Base-by-base conservation (phyloP, 768 basidiomycete genomes). In the Kwoniella heveanensis region DNA sequence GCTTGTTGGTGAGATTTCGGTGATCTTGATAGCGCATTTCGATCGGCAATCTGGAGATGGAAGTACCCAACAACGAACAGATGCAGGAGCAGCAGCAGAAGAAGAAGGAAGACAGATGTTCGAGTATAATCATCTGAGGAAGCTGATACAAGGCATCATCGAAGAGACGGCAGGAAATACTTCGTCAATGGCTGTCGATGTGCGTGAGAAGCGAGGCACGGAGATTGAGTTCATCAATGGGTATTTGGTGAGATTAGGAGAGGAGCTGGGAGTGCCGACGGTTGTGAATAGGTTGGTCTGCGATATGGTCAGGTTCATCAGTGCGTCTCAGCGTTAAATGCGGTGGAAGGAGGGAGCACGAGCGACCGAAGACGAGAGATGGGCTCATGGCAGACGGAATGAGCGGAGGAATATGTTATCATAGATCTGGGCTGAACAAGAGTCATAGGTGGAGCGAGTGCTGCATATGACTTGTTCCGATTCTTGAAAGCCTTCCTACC, bases 221-320 rank as follows among this genome's bases (percentile, higher is more conserved):
- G 93, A 97, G 81, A 84, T 97, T 24, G 85, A 88, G 19, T 90
- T 82, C 71, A 82, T 96, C 71, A 92, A 90, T 64, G 93, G 94
- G 4, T 91, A 92, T 77, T 78, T 98, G 53, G 74, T 87, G 27
- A 80, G 81, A 8, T 80, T 92, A 8, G 94, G 89, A 25, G 69
- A 80, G 51, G 78, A 82, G 39, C 84, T 88, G 68, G 80, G 82
- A 6, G 81, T 92, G 29, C 77, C 80, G 19, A 88, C 87, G 74
- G 86, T 86, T 5, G 82, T 66, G 12, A 78, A 81, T 48, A 53
- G 68, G 29, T 67, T 71, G 53, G 27, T 82, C 27, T 54, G 71
- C 12, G 64, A 74, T 12, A 69, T 81, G 68, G 70, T 82, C 30
- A 67, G 77, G 52, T 70, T 73, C 51, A 77, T 76, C 65, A 54